phyloP scores from a whole-genome alignment of 345 rosid species.

The thale cress (Arabidopsis thaliana) region DNA sequence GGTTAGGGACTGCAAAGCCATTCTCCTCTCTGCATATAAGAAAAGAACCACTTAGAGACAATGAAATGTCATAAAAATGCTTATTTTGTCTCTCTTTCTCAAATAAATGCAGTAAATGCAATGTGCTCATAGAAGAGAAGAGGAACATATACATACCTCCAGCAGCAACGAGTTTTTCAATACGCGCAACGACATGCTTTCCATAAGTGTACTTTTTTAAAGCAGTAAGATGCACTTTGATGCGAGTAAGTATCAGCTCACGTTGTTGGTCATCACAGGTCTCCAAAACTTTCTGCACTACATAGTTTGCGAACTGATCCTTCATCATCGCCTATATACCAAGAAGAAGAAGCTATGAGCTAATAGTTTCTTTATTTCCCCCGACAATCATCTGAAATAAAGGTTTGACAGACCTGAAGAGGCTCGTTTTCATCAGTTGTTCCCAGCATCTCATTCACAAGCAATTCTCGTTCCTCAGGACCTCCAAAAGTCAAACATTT shows the following conservation, averaged over 20 bases:
- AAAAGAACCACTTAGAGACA: background rate
- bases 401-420: constrained; percentile 73
- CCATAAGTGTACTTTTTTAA: constrained; percentile 94
- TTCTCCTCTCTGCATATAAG: constrained; percentile 43
- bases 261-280: constrained; percentile 93
- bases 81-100: background rate
- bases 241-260: constrained; percentile 80
- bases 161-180: constrained; percentile 94
- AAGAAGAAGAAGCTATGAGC: constrained; percentile 24
- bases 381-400: background rate
- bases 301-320: constrained; percentile 98
- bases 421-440: constrained; percentile 97
- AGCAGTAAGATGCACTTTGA: constrained; percentile 87
- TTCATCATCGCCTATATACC: constrained; percentile 87
- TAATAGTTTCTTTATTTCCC: background rate
- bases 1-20: constrained; percentile 40
- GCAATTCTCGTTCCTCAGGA: constrained; percentile 66
- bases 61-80: background rate
- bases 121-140: background rate
- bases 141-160: constrained; percentile 64
- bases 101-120: background rate
- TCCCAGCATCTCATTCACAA: constrained; percentile 97
- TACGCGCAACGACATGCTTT: constrained; percentile 97
- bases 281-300: constrained; percentile 97
- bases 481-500: constrained; percentile 88